phyloP scores from a whole-genome alignment of 208 protist genomes.

The Leishmania braziliensis region DNA sequence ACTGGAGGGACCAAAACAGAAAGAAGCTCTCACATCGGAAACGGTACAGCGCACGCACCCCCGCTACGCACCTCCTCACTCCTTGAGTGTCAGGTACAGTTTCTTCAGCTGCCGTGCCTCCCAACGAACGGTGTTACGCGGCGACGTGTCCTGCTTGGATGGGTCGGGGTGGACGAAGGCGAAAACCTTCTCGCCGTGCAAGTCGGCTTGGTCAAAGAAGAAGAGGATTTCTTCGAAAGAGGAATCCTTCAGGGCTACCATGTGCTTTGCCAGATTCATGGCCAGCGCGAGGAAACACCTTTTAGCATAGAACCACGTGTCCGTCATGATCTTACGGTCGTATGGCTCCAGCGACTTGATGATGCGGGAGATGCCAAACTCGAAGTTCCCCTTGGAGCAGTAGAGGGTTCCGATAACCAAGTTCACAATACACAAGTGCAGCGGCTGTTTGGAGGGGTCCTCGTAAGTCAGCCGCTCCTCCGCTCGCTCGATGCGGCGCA shows the following conservation, averaged over 20 bases:
- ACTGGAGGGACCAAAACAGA: neutral
- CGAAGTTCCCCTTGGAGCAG: conserved; percentile 97
- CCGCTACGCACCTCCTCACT: neutral
- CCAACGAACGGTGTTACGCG: conserved; percentile 91
- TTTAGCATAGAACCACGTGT: conserved; percentile 99
- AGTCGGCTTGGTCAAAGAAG: conserved; percentile 95
- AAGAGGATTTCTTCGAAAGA: conserved; percentile 92
- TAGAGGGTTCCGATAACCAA: conserved; percentile 99
- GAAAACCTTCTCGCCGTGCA: conserved; percentile 91
- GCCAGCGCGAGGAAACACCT: conserved; percentile 94
- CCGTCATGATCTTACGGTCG: conserved; percentile 96
- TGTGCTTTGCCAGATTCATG: conserved; percentile 98
- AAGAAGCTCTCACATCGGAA: neutral
- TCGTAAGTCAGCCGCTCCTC: conserved; percentile 91
- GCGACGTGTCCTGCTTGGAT: conserved; percentile 83
- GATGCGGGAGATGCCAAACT: conserved; percentile 97
- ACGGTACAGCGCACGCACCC: neutral
- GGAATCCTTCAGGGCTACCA: conserved; percentile 95
- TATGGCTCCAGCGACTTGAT: conserved; percentile 97
- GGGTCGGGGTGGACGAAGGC: conserved; percentile 88
- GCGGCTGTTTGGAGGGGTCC: conserved; percentile 91
- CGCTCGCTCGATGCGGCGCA: conserved; percentile 96
- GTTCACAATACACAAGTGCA: conserved; percentile 98
- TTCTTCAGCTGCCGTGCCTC: conserved; percentile 94
- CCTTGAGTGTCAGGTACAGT: conserved; percentile 69